These are phyloP conservation scores for Diaporthe velutina DNA, from an alignment of 2,329 filamentous ascomycete species.

Conservation along the genomic window DNA sequence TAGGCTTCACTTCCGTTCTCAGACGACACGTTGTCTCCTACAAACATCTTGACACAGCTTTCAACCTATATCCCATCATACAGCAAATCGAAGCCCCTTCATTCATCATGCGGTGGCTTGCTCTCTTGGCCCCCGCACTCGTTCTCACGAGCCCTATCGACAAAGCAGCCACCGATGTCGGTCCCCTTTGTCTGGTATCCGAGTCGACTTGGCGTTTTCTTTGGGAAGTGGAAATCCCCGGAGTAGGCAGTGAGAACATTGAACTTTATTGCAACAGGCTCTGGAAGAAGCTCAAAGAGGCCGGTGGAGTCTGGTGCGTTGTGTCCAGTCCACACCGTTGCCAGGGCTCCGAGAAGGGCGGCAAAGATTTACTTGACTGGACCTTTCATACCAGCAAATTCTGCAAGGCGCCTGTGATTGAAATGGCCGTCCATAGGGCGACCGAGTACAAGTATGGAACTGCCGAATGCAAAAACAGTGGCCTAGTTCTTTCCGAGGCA, in stretches of 20 bases:
- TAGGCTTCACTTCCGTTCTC: not conserved
- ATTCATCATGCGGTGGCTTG: not conserved
- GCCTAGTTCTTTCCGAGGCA: too few relatives aligned
- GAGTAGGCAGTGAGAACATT: not conserved
- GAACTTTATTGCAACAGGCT: rapidly evolving
- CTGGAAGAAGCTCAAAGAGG: not conserved
- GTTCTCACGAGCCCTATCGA: not conserved
- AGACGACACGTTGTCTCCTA: not conserved
- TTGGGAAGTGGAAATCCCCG: too few relatives aligned
- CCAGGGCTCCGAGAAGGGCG: too few relatives aligned
- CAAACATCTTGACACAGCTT: not conserved
- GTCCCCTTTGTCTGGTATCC: too few relatives aligned
- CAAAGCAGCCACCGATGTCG: not conserved
- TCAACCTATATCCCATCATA: too few relatives aligned
- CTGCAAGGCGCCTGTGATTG: not conserved
- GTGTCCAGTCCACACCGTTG: not conserved
- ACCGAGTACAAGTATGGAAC: not conserved
- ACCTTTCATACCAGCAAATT: not conserved
- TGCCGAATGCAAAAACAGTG: not conserved
- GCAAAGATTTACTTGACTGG: not conserved
- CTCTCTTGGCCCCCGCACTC: not conserved
- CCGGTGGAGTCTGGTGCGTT: not conserved
- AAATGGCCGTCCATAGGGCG: not conserved
- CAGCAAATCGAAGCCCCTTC: not conserved
- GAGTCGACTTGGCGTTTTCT: too few relatives aligned